A percentile compares a stretch with the other conserved stretches of the same genome.
These are phyloP conservation scores for Dentiscutata heterogama DNA, from an alignment of 371 early-diverging fungal genomes.

Conservation along the genomic window DNA sequence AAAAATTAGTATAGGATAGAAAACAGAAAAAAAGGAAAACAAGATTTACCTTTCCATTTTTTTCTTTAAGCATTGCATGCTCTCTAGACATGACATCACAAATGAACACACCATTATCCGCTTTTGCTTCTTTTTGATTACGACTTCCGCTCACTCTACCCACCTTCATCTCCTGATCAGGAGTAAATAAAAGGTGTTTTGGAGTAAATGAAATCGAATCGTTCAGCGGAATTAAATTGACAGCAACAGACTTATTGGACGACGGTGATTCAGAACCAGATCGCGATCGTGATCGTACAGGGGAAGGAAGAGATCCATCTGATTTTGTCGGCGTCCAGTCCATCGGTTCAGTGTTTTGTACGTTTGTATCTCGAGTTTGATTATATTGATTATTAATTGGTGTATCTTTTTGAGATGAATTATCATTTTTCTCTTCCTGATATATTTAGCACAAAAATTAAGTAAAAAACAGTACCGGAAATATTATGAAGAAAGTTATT, in stretches of 20 bases:
- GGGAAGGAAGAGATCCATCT: neutral
- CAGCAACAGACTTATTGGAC: neutral
- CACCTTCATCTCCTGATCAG: conserved; percentile 32
- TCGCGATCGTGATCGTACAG: conserved; percentile 3
- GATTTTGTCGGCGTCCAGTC: conserved; percentile 9
- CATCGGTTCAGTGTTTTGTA: neutral
- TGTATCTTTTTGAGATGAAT: neutral
- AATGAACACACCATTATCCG: conserved; percentile 40
- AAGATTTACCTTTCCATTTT: conserved; percentile 28
- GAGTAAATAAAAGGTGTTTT: conserved; percentile 16
- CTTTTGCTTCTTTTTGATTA: conserved; percentile 42
- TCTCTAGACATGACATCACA: conserved; percentile 45
- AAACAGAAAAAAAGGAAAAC: neutral
- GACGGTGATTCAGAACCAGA: neutral
- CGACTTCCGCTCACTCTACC: conserved; percentile 43
- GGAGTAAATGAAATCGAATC: conserved; percentile 32
- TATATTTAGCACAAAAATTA: neutral
- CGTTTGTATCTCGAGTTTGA: conserved; percentile 1
- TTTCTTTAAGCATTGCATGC: conserved; percentile 37
- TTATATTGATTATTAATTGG: neutral
- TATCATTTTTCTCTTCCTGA: neutral
- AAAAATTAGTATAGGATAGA: neutral
- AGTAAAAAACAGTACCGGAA: neutral
- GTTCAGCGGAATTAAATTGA: conserved; percentile 13
- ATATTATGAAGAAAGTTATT: neutral